A percentile compares a stretch with the other conserved stretches of the same genome.
Conservation (phyloP, 2,329 filamentous ascomycete species). For the Coniochaeta pulveracea region DNA sequence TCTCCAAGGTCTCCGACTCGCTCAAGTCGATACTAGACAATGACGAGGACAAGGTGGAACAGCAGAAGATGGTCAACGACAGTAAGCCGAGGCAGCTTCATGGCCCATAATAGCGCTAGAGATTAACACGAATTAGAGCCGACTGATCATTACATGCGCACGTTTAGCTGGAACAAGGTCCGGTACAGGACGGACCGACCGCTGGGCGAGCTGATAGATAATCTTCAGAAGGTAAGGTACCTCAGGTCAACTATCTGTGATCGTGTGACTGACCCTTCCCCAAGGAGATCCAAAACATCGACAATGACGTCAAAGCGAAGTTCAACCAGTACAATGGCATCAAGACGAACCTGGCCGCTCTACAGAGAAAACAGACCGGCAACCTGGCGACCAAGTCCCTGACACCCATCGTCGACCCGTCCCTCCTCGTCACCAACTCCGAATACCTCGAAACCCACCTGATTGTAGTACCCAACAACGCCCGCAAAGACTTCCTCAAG, state of each 20-base stretch:
- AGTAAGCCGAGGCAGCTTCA: constrained; percentile 45
- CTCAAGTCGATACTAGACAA: constrained; percentile 73
- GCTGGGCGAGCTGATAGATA: constrained; percentile 75
- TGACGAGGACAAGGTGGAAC: constrained; percentile 68
- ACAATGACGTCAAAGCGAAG: constrained; percentile 92
- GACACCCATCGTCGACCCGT: constrained; percentile 74
- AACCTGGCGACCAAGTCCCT: constrained; percentile 93
- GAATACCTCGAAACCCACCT: constrained; percentile 97
- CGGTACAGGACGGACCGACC: constrained; percentile 92
- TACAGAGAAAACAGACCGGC: constrained; percentile 84
- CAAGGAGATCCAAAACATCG: constrained; percentile 79
- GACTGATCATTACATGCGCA: constrained; percentile 84
- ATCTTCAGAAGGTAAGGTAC: constrained; percentile 64
- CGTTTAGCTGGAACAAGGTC: constrained; percentile 94
- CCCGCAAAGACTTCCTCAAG: constrained; percentile 79
- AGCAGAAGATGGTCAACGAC: constrained; percentile 90
- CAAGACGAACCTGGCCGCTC: constrained; percentile 69
- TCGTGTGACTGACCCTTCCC: not conserved
- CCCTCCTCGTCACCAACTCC: constrained; percentile 72
- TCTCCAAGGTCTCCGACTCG: constrained; percentile 80
- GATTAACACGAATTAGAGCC: constrained; percentile 53
- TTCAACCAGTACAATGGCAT: constrained; percentile 89
- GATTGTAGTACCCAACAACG: constrained; percentile 70
- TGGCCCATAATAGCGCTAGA: too few relatives aligned
- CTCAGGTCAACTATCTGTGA: not conserved